Evolutionary conservation across 176 grass and related monocot species (phyloP).

Genomic region (Phoenix roebelenii): DNA sequence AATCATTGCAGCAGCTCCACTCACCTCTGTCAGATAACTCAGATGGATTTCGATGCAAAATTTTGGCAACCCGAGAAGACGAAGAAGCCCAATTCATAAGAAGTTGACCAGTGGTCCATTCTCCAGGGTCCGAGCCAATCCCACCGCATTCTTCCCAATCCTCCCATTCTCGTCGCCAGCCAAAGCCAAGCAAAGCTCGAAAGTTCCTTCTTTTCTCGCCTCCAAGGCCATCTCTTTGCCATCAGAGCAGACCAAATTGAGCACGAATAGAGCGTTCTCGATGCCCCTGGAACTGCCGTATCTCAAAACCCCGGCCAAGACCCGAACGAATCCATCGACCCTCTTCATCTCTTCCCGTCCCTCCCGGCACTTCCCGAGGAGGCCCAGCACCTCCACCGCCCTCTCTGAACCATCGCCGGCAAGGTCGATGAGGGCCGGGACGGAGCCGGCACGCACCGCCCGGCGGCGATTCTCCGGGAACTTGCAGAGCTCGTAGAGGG

Average conservation of each 20-base stretch:
- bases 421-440: constrained; percentile 47
- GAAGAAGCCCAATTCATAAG: constrained; percentile 21
- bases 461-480: constrained; percentile 67
- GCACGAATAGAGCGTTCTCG: constrained; percentile 61
- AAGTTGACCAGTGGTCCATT: constrained; percentile 25
- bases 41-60: constrained; percentile 21
- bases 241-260: constrained; percentile 62
- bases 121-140: constrained; percentile 56
- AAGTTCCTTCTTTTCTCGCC: constrained; percentile 54
- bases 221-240: constrained; percentile 39
- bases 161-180: constrained; percentile 58
- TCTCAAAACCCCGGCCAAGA: constrained; percentile 30
- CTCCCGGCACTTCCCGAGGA: constrained; percentile 64
- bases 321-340: constrained; percentile 30
- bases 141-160: constrained; percentile 68
- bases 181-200: constrained; percentile 51
- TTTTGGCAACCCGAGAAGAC: constrained; percentile 23
- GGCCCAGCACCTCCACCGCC: constrained; percentile 64
- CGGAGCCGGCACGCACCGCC: constrained; percentile 40
- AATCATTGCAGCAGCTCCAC: neutral
- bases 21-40: neutral
- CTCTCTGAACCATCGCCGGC: constrained; percentile 61
- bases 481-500: constrained; percentile 93
- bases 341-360: constrained; percentile 63
- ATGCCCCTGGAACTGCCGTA: constrained; percentile 56